Conservation (phyloP, 345 rosid species). For the Eutrema japonicum region DNA sequence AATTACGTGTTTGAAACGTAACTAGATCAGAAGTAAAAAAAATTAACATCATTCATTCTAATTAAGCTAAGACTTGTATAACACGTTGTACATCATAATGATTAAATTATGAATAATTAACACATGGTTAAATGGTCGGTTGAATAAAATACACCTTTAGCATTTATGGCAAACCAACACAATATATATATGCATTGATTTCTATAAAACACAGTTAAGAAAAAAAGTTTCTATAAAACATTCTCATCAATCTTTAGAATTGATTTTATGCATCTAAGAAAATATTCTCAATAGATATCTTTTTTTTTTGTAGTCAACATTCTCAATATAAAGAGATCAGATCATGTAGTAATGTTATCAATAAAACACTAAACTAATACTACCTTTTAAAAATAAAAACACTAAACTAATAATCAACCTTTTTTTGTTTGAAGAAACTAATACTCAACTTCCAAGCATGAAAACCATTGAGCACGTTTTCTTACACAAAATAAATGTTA, state of each 20-base stretch:
- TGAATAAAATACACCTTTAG: neutral
- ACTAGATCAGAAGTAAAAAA: neutral
- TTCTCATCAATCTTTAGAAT: neutral
- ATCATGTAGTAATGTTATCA: neutral
- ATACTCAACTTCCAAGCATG: too few species aligned
- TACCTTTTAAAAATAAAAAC: too few species aligned
- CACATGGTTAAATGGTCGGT: neutral
- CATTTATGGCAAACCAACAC: conserved; percentile 7
- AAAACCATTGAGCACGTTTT: neutral
- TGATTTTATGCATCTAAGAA: neutral
- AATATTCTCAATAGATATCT: too few species aligned
- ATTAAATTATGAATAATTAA: conserved; percentile 8
- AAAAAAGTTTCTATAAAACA: neutral
- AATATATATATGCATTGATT: too few species aligned
- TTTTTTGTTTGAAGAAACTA: too few species aligned
- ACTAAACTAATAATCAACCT: too few species aligned
- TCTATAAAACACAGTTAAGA: neutral
- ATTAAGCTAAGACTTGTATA: conserved; percentile 25
- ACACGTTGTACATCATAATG: conserved; percentile 24
- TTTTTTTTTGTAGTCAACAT: too few species aligned
- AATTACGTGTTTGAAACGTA: conserved; percentile 26
- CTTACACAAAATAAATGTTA: neutral
- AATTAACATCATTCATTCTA: neutral
- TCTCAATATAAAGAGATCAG: neutral
- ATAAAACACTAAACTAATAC: neutral